These are phyloP conservation scores for Cyberlindnera xylosilytica DNA, from an alignment of 805 yeast species.

Conservation along the genomic window DNA sequence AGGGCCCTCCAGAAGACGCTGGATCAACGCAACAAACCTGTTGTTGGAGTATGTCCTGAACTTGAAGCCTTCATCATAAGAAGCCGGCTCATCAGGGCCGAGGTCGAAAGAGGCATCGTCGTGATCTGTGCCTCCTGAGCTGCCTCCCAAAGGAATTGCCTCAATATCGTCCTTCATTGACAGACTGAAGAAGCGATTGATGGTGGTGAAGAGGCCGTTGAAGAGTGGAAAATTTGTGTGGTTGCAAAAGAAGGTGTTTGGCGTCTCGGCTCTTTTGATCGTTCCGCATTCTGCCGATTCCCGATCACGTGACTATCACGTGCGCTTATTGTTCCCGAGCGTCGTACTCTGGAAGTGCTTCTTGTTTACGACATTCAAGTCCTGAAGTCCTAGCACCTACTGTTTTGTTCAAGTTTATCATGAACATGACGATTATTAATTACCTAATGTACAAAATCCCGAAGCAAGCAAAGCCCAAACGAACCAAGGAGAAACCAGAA, in stretches of 20 bases:
- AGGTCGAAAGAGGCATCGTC: conserved; percentile 11
- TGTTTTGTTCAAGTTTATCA: too few relatives aligned
- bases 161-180: background rate
- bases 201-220: too few relatives aligned
- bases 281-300: background rate
- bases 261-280: background rate
- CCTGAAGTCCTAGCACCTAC: too few relatives aligned
- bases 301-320: too few relatives aligned
- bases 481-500: background rate
- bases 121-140: background rate
- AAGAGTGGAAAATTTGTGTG: background rate
- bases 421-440: background rate
- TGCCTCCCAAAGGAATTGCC: background rate
- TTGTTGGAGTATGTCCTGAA: conserved; percentile 6
- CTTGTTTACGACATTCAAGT: too few relatives aligned
- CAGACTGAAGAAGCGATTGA: too few relatives aligned
- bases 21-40: conserved; percentile 23
- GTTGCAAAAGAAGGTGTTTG: background rate
- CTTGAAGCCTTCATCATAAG: conserved; percentile 2
- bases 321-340: too few relatives aligned
- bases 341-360: too few relatives aligned
- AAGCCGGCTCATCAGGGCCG: conserved; percentile 10
- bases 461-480: background rate
- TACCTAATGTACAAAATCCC: conserved; percentile 1
- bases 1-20: conserved; percentile 59